Percentiles rank a stretch among this genome's conserved stretches.
Evolutionary conservation across 1,284 basidiomycete genomes (phyloP).

Genomic region (Ganoderma multipileum): DNA sequence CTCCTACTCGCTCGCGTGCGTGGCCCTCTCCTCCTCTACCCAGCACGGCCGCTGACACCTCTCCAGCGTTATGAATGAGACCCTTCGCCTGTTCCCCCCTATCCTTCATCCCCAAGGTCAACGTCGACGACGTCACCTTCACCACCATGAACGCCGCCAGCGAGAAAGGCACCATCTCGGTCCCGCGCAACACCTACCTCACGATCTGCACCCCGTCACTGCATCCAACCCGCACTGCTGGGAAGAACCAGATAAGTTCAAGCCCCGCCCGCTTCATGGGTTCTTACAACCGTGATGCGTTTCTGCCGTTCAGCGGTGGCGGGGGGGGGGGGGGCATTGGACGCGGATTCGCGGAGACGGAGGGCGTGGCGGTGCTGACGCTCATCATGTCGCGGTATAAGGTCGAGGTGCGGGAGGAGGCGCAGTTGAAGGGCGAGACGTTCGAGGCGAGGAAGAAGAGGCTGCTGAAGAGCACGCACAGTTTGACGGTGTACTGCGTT

Average conservation of each 20-base stretch:
- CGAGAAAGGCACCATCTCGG: conserved; percentile 46
- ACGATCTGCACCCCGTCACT: conserved; percentile 50
- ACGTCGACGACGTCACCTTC: conserved; percentile 54
- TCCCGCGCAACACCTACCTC: conserved; percentile 54
- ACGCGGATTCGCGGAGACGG: conserved; percentile 43
- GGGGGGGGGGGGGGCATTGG: conserved; percentile 51
- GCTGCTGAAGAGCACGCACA: conserved; percentile 29
- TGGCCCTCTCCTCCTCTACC: background rate
- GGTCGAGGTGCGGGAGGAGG: conserved; percentile 40
- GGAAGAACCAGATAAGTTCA: conserved; percentile 48
- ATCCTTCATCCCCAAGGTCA: conserved; percentile 51
- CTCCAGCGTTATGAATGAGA: conserved; percentile 62
- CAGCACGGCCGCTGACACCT: background rate
- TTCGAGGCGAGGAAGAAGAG: conserved; percentile 39
- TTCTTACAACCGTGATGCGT: conserved; percentile 47
- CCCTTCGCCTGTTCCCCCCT: conserved; percentile 64
- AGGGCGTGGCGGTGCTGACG: conserved; percentile 36
- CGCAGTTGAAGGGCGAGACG: conserved; percentile 39
- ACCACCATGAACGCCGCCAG: conserved; percentile 46
- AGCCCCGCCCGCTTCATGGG: conserved; percentile 50
- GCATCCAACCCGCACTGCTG: conserved; percentile 51
- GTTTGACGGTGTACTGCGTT: conserved; percentile 29
- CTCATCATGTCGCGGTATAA: conserved; percentile 31
- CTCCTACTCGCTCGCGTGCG: conserved; percentile 31
- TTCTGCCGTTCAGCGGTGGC: conserved; percentile 48